A percentile compares a stretch with the other conserved stretches of the same genome.
Evolutionary conservation across 805 yeast species (phyloP).

Genomic region (Wickerhamiella musiphila): DNA sequence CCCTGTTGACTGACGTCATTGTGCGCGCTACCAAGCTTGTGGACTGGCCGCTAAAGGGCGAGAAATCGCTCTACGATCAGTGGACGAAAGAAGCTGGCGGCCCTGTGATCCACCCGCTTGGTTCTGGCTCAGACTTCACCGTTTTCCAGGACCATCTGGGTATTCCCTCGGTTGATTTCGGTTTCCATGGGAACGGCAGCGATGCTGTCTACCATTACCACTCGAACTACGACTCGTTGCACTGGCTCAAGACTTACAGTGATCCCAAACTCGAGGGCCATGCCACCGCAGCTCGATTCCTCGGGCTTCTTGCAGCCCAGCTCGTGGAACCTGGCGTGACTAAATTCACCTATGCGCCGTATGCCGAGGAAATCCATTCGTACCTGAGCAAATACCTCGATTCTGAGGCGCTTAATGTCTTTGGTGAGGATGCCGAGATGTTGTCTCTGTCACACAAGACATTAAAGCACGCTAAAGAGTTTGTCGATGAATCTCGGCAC

Average conservation of each 20-base stretch:
- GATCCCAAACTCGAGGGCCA: conserved; percentile 49
- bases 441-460: too few species aligned
- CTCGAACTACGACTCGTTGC: conserved; percentile 53
- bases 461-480: conserved; percentile 11
- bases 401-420: conserved; percentile 10
- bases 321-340: conserved; percentile 33
- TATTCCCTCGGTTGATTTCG: conserved; percentile 34
- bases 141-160: conserved; percentile 28
- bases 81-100: conserved; percentile 19
- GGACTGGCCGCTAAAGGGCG: conserved; percentile 27
- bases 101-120: conserved; percentile 31
- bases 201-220: conserved; percentile 61
- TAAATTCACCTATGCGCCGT: conserved; percentile 26
- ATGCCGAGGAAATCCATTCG: conserved; percentile 24
- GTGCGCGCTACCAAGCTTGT: conserved; percentile 29
- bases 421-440: conserved; percentile 8
- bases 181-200: conserved; percentile 28
- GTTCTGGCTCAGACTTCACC: conserved; percentile 53
- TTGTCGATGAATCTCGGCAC: conserved; percentile 19
- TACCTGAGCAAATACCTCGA: conserved; percentile 25
- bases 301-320: conserved; percentile 33
- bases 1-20: conserved; percentile 34
- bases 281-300: conserved; percentile 34
- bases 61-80: conserved; percentile 19
- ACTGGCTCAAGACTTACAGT: conserved; percentile 49